Evolutionary conservation across 164 flowering plant species (phyloP).

Genomic region (Brasenia schreberi): DNA sequence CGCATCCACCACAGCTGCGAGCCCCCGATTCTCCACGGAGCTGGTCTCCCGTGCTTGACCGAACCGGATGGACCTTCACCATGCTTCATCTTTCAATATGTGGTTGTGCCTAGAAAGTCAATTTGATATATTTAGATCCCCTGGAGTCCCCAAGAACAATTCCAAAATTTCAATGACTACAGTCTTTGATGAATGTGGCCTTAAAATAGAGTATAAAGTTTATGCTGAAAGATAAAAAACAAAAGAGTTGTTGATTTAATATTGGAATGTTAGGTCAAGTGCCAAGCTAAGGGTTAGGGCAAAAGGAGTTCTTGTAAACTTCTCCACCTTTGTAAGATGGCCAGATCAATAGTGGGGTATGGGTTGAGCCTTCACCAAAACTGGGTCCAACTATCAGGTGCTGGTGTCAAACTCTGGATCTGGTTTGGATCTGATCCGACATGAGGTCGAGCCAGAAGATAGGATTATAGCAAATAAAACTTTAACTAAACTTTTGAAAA

Average conservation of each 20-base stretch:
- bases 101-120: neutral
- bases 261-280: neutral
- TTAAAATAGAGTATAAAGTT: neutral
- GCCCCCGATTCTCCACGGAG: slow-evolving; percentile 16
- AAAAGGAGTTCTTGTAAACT: neutral
- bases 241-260: neutral
- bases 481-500: no score
- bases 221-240: neutral
- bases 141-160: neutral
- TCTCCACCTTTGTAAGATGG: neutral
- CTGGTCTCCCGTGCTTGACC: slow-evolving; percentile 29
- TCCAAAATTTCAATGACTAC: neutral
- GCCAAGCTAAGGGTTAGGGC: neutral
- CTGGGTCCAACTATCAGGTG: neutral
- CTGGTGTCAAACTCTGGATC: neutral
- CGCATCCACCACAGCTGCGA: slow-evolving; percentile 15
- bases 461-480: no score
- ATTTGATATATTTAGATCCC: neutral
- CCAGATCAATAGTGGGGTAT: no score
- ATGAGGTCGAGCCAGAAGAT: no score
- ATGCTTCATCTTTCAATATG: slow-evolving; percentile 15
- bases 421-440: no score
- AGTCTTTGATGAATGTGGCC: neutral
- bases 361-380: no score
- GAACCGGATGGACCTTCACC: slow-evolving; percentile 17